phyloP scores from a whole-genome alignment of 805 yeast genomes.

The Lipomyces orientalis region DNA sequence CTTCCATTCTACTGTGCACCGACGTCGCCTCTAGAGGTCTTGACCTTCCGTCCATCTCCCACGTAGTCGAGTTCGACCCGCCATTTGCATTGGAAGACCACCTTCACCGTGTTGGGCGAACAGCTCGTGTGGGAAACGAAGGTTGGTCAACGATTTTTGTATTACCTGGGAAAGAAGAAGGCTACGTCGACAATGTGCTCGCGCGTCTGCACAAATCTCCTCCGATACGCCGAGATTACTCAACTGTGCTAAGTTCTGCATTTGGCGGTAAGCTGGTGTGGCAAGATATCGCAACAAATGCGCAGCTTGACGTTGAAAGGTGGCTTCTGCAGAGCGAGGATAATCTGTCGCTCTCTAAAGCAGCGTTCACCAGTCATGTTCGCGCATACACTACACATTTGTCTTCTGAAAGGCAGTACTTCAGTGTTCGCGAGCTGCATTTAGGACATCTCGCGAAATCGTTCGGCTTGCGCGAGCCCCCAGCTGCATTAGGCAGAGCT shows the following conservation, averaged over 20 bases:
- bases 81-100: slow-evolving; percentile 95
- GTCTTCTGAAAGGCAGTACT: slow-evolving; percentile 73
- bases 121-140: slow-evolving; percentile 92
- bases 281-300: slow-evolving; percentile 95
- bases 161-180: slow-evolving; percentile 89
- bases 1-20: slow-evolving; percentile 81
- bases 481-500: slow-evolving; percentile 64
- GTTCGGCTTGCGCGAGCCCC: slow-evolving; percentile 93
- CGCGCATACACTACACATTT: slow-evolving; percentile 97
- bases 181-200: slow-evolving; percentile 65
- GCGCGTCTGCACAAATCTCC: slow-evolving; percentile 61
- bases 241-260: slow-evolving; percentile 43
- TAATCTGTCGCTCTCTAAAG: slow-evolving; percentile 69
- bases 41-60: slow-evolving; percentile 84
- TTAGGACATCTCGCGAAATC: slow-evolving; percentile 95
- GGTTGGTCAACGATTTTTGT: slow-evolving; percentile 82
- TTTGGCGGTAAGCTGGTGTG: slow-evolving; percentile 57
- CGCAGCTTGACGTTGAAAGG: slow-evolving; percentile 90
- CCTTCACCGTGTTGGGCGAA: slow-evolving; percentile 94
- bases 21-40: slow-evolving; percentile 98
- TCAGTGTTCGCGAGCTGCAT: slow-evolving; percentile 83
- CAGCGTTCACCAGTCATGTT: slow-evolving; percentile 85
- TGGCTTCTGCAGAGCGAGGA: slow-evolving; percentile 72
- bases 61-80: slow-evolving; percentile 92
- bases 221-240: slow-evolving; percentile 56